A percentile compares a stretch with the other conserved stretches of the same genome.
Conservation (phyloP, 768 basidiomycete genomes). For the Guyanaporus albipodus region DNA sequence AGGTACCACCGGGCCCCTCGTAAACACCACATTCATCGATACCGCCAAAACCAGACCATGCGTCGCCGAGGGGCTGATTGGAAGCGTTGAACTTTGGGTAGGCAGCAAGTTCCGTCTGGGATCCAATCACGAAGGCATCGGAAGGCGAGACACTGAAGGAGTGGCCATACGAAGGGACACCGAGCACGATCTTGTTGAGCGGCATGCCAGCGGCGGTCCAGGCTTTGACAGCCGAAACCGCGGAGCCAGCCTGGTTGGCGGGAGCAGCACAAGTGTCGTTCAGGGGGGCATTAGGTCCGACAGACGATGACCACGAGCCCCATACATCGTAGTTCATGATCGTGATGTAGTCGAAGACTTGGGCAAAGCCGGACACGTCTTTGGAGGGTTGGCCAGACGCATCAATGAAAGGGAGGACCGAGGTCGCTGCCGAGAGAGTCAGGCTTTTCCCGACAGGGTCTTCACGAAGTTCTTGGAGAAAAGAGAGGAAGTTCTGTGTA, state of each 20-base stretch:
- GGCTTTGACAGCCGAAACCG: constrained; percentile 59
- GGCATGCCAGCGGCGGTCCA: constrained; percentile 83
- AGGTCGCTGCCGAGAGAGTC: constrained; percentile 69
- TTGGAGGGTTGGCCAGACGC: constrained; percentile 54
- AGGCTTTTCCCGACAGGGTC: constrained; percentile 49
- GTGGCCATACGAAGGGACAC: constrained; percentile 80
- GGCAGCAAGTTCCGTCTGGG: constrained; percentile 35
- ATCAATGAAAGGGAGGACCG: constrained; percentile 61
- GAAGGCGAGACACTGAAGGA: constrained; percentile 48
- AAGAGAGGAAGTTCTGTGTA: constrained; percentile 69
- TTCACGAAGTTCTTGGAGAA: constrained; percentile 65
- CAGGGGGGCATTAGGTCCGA: constrained; percentile 81
- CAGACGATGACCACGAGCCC: constrained; percentile 48
- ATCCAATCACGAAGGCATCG: constrained; percentile 35
- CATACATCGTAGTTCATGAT: constrained; percentile 67
- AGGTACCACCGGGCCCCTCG: constrained; percentile 48
- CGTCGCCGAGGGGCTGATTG: constrained; percentile 52
- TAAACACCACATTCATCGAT: constrained; percentile 52
- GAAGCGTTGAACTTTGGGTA: constrained; percentile 49
- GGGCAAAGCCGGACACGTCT: constrained; percentile 69
- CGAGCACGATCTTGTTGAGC: constrained; percentile 63
- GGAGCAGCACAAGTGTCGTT: constrained; percentile 66
- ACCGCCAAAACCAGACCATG: constrained; percentile 47
- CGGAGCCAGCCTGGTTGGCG: constrained; percentile 65
- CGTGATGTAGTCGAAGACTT: constrained; percentile 61